A percentile compares a stretch with the other conserved stretches of the same genome.
Conservation (phyloP, 2,329 filamentous ascomycete species). For the Pyrenophora tritici-repentis region DNA sequence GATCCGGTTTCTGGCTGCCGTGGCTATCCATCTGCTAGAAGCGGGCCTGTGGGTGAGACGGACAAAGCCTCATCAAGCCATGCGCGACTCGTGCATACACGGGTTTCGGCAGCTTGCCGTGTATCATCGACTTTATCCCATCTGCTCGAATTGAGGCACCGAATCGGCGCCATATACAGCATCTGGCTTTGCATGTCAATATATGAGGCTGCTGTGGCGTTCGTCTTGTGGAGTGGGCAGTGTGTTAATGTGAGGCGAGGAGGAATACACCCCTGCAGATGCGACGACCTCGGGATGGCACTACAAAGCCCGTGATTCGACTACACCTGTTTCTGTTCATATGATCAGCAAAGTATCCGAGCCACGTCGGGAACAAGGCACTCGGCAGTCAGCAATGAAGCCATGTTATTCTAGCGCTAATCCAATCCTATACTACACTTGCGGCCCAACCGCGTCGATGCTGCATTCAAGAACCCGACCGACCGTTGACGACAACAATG, state of each 20-base stretch:
- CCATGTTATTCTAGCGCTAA: conserved; percentile 24
- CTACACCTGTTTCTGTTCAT: conserved; percentile 7
- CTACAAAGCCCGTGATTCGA: conserved; percentile 10
- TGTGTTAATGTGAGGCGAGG: conserved; percentile 21
- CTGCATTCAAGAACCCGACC: conserved; percentile 14
- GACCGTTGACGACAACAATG: conserved; percentile 27
- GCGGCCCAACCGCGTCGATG: conserved; percentile 27
- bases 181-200: conserved; percentile 9
- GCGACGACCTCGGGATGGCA: not conserved
- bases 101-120: not conserved
- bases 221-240: conserved; percentile 4
- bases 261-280: conserved; percentile 15
- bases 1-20: conserved; percentile 16
- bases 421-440: conserved; percentile 25
- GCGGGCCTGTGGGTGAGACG: conserved; percentile 9
- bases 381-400: conserved; percentile 19
- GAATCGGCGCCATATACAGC: not conserved
- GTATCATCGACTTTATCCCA: not conserved
- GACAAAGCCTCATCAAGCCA: conserved; percentile 6
- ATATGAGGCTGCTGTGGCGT: conserved; percentile 21
- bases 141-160: conserved; percentile 1
- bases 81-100: conserved; percentile 8
- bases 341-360: conserved; percentile 1
- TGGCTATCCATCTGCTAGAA: conserved; percentile 9
- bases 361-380: conserved; percentile 1